Percentiles rank a stretch among this genome's conserved stretches.
Conservation (phyloP, 2,329 filamentous ascomycete species). For the Dactylellina sp. region DNA sequence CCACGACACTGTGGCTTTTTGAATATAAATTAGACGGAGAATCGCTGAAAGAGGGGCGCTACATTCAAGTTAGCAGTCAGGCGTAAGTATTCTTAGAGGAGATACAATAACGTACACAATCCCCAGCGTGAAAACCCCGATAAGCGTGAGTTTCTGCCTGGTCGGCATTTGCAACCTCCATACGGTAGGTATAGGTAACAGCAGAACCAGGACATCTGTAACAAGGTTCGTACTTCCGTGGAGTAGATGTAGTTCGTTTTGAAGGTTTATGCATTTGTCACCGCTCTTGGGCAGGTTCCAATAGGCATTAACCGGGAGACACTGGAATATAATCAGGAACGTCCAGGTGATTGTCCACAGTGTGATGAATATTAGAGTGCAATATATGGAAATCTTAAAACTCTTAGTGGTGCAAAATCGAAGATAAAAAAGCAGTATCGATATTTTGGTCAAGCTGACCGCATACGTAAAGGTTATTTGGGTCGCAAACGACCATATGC, state of each 20-base stretch:
- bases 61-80: conserved; percentile 12
- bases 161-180: conserved; percentile 66
- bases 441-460: conserved; percentile 65
- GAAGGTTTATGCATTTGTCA: conserved; percentile 65
- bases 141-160: conserved; percentile 67
- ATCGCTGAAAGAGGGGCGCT: conserved; percentile 50
- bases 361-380: conserved; percentile 61
- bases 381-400: conserved; percentile 62
- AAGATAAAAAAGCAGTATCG: conserved; percentile 65
- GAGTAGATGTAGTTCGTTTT: conserved; percentile 68
- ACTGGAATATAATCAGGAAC: conserved; percentile 64
- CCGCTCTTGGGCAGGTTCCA: conserved; percentile 61
- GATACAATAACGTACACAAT: conserved; percentile 65
- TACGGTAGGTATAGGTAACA: conserved; percentile 68
- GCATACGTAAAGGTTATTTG: conserved; percentile 64
- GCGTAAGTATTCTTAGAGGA: no score
- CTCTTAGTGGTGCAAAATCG: conserved; percentile 62
- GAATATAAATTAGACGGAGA: conserved; percentile 47
- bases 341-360: conserved; percentile 63
- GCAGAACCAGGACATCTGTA: conserved; percentile 71
- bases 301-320: conserved; percentile 62
- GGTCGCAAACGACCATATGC: conserved; percentile 60
- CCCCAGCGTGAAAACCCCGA: conserved; percentile 68
- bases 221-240: conserved; percentile 72
- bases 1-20: conserved; percentile 50